Conservation (phyloP, 345 rosid genomes). For the Eucalyptus globulus region DNA sequence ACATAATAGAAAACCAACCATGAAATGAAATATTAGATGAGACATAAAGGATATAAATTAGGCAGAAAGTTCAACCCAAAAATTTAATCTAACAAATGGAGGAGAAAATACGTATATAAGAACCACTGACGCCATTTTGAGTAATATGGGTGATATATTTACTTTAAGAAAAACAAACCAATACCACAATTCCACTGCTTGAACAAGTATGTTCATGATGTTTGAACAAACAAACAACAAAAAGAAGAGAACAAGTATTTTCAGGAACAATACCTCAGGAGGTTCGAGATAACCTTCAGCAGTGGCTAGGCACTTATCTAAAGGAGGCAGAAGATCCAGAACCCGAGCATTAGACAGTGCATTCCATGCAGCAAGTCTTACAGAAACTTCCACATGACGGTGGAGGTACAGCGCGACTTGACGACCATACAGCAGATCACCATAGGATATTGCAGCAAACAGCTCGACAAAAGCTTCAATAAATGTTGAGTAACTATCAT, state of each 20-base stretch:
- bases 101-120: not conserved
- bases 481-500: conserved; percentile 62
- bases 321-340: conserved; percentile 75
- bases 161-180: not conserved
- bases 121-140: not conserved
- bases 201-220: not conserved
- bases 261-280: conserved; percentile 36
- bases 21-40: not conserved
- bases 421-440: conserved; percentile 58
- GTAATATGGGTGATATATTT: not conserved
- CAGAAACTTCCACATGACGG: conserved; percentile 43
- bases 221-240: not conserved
- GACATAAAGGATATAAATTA: not conserved
- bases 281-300: conserved; percentile 81
- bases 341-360: conserved; percentile 47
- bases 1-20: not conserved
- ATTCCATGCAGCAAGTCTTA: conserved; percentile 73
- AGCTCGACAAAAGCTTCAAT: conserved; percentile 73
- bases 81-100: not conserved
- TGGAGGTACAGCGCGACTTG: conserved; percentile 74
- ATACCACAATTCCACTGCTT: not conserved
- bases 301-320: conserved; percentile 50
- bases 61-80: not conserved
- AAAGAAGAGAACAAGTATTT: not conserved
- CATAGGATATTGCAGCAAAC: conserved; percentile 73